Base-by-base conservation (phyloP, 257 asterid genomes). In the Nicotiana tomentosiformis region DNA sequence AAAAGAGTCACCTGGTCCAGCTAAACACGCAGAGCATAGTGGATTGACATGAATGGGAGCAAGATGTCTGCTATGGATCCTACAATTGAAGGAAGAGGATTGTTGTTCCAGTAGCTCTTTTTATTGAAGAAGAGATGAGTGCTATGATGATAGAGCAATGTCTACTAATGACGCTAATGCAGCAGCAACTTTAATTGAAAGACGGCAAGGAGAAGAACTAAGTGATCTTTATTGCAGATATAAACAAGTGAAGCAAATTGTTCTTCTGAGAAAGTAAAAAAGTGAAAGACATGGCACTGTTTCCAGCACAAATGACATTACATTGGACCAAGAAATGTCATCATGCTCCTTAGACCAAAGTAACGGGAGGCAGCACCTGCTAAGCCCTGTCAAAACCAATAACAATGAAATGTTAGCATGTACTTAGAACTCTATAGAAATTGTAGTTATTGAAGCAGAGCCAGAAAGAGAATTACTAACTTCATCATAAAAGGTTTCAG, bases 241-340 rank as follows among this genome's bases (percentile, higher is more conserved):
- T 76, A 76, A 26, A 76, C 29, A 76, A 76, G 80, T 76, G 46
- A 51, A 53, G 26, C 64, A 76, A 26, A 76, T 15, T 15, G 46
- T 29, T 26, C 17, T 70, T 49, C 62, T 76, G 10, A 76, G 64
- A 57, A 35, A 43, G 15, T 70, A 74, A 77, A 69, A 74, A 81
- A 77, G 74, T 65, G 60, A 78, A 83, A 66, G 35, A 33, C 57
- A 78, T 12, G 81, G 77, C 65, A 82, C 81, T 51, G 14, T 79
- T 62, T 81, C 70, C 87, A 86, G 79, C 7, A 78, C 70, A 82
- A 84, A 65, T 80, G 84, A 84, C 70, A 87, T 87, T 90, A 94
- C 99, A 96, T 78, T 57, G 98, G 98, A 77, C 99, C 99, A 83
- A 94, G 92, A 84, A 93, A 87, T 70, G 93, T 89, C 70, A 90